Conservation (phyloP, 2,329 filamentous ascomycete genomes). For the Diaporthe eres region DNA sequence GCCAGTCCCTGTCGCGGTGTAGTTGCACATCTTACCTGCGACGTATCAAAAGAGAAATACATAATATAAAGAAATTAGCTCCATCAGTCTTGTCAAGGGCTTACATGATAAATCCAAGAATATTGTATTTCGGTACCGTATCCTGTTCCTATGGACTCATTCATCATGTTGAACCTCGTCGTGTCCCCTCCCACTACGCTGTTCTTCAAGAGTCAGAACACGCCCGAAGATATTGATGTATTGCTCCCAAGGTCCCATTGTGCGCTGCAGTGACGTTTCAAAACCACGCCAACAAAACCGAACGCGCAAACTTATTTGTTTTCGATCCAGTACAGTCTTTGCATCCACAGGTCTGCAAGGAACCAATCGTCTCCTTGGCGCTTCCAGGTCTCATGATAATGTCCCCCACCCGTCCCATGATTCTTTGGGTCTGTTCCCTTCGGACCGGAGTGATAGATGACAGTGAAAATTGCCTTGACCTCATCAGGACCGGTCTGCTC, state of each 20-base stretch:
- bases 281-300: neutral
- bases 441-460: conserved; percentile 29
- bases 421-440: neutral
- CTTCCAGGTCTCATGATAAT: conserved; percentile 40
- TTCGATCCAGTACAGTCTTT: conserved; percentile 28
- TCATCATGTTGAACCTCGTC: neutral
- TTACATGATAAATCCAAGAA: neutral
- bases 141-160: neutral
- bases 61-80: neutral
- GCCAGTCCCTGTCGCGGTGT: neutral
- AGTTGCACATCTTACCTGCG: neutral
- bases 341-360: conserved; percentile 33
- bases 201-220: neutral
- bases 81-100: neutral
- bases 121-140: neutral
- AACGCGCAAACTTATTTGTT: neutral
- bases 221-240: neutral
- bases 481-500: conserved; percentile 46
- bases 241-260: neutral
- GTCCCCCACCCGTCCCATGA: conserved; percentile 32
- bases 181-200: no score
- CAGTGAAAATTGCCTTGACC: conserved; percentile 46
- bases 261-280: neutral
- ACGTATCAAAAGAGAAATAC: neutral
- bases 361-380: conserved; percentile 38